These are phyloP conservation scores for Dryas drummondii DNA, from an alignment of 306 rosid genomes.

Conservation along the genomic window DNA sequence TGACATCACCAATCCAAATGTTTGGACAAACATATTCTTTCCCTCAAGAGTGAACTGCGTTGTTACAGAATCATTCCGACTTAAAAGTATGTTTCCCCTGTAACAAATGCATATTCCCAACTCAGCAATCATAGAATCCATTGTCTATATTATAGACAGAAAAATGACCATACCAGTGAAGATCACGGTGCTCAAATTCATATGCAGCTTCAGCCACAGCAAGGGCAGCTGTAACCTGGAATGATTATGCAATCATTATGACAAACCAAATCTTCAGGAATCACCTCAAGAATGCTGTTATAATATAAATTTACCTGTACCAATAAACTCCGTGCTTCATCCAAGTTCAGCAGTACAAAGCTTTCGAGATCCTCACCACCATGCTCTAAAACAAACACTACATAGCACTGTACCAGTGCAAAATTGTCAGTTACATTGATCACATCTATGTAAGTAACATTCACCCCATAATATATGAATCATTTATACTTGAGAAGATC, in stretches of 20 bases:
- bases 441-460: background rate
- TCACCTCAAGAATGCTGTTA: conserved; percentile 14
- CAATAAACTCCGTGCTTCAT: conserved; percentile 70
- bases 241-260: conserved; percentile 15
- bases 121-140: conserved; percentile 27
- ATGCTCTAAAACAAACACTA: conserved; percentile 68
- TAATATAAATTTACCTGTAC: conserved; percentile 58
- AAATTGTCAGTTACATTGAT: conserved; percentile 27
- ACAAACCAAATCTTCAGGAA: conserved; percentile 29
- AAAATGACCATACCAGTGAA: conserved; percentile 68
- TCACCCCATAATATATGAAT: background rate
- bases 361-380: conserved; percentile 95
- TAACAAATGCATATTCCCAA: conserved; percentile 26
- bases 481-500: conserved; percentile 16
- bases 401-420: conserved; percentile 60
- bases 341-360: conserved; percentile 69
- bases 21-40: conserved; percentile 48
- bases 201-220: conserved; percentile 96
- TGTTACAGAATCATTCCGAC: conserved; percentile 58
- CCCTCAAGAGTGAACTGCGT: conserved; percentile 81
- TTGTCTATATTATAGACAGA: conserved; percentile 14
- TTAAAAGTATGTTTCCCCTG: conserved; percentile 90
- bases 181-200: conserved; percentile 97
- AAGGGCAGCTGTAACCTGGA: conserved; percentile 77
- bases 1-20: conserved; percentile 74